phyloP scores from a whole-genome alignment of 2,329 filamentous ascomycete species.

The Tricladium varicosporioides region DNA sequence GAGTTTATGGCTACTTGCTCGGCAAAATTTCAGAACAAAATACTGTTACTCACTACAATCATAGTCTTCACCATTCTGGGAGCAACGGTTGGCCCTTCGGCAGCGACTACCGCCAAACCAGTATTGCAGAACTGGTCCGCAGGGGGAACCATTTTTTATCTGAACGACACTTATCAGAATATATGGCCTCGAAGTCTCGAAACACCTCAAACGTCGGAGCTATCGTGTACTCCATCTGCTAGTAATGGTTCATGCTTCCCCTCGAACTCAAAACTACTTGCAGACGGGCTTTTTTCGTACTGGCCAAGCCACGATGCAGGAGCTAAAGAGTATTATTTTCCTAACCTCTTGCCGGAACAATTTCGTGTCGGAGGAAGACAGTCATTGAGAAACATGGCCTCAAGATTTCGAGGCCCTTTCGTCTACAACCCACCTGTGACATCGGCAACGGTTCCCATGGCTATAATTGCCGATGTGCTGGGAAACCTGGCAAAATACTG shows the following conservation, averaged over 20 bases:
- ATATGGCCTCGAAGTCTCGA: conserved; percentile 4
- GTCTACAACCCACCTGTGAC: conserved; percentile 6
- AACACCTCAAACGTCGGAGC: background rate
- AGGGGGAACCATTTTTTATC: conserved; percentile 9
- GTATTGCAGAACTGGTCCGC: conserved; percentile 5
- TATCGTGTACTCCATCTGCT: background rate
- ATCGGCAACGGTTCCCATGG: conserved; percentile 3
- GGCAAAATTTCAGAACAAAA: conserved; percentile 1
- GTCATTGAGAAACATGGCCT: background rate
- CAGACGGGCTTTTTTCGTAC: background rate
- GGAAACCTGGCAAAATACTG: conserved; percentile 6
- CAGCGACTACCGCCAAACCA: conserved; percentile 1
- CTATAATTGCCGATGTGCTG: conserved; percentile 2
- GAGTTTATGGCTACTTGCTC: conserved; percentile 10
- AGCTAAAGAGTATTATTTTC: background rate
- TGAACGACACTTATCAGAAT: conserved; percentile 4
- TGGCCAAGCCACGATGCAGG: conserved; percentile 1
- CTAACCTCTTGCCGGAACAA: conserved; percentile 7
- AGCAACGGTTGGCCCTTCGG: conserved; percentile 9
- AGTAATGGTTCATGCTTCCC: conserved; percentile 1
- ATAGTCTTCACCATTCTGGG: conserved; percentile 4
- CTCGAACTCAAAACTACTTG: conserved; percentile 5
- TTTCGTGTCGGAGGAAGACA: conserved; percentile 1
- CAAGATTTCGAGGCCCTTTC: conserved; percentile 5
- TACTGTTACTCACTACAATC: conserved; percentile 4